Percentiles rank a stretch among this genome's conserved stretches.
These are phyloP conservation scores for Darksidea phi DNA, from an alignment of 495 filamentous ascomycete species.

Conservation along the genomic window DNA sequence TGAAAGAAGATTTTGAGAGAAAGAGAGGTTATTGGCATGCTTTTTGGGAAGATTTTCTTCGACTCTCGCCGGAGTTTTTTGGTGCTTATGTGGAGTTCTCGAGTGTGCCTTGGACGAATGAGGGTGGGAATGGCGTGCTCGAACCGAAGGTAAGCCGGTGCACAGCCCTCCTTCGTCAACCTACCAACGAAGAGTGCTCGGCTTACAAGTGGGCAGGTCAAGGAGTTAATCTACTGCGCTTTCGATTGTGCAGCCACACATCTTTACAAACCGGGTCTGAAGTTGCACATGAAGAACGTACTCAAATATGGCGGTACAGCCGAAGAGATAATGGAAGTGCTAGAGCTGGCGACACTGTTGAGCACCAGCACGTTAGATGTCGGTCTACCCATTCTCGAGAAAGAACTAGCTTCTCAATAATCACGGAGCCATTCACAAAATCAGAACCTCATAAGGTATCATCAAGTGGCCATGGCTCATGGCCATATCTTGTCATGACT, in stretches of 20 bases:
- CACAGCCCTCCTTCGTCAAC: too few relatives aligned
- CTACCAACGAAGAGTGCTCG: too few relatives aligned
- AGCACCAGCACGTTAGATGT: constrained; percentile 44
- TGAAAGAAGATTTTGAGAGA: constrained; percentile 36
- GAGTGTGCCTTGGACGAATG: constrained; percentile 40
- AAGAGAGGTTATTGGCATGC: constrained; percentile 50
- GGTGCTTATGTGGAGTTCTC: constrained; percentile 47
- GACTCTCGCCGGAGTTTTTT: constrained; percentile 49
- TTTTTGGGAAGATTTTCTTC: constrained; percentile 49
- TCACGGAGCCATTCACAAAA: background rate
- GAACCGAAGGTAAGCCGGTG: constrained; percentile 44
- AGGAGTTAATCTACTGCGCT: constrained; percentile 50
- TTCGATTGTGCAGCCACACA: constrained; percentile 50
- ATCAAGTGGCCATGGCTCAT: too few relatives aligned
- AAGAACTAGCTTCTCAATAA: constrained; percentile 19
- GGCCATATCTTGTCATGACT: too few relatives aligned
- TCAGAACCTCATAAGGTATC: too few relatives aligned
- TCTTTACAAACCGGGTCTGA: constrained; percentile 47
- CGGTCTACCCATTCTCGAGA: constrained; percentile 34
- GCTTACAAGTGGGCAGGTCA: constrained; percentile 33
- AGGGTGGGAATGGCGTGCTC: constrained; percentile 36
- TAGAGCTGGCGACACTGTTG: constrained; percentile 48
- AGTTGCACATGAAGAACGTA: constrained; percentile 50
- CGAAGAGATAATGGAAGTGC: constrained; percentile 49
- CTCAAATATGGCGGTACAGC: constrained; percentile 46